Conservation (phyloP, 2,329 filamentous ascomycete species). For the Chaetomiaceae sp. region DNA sequence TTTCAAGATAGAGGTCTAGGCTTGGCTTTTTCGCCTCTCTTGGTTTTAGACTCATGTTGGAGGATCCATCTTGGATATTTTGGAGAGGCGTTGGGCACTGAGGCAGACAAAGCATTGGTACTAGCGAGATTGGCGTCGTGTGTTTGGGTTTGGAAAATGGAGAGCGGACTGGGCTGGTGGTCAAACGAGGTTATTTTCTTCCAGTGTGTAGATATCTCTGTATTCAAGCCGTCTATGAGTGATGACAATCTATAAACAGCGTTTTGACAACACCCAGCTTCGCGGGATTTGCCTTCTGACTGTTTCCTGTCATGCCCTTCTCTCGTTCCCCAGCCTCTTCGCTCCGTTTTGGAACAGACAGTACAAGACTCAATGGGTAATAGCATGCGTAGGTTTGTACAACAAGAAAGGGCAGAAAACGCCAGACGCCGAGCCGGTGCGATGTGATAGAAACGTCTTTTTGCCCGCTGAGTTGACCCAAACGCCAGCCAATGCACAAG, state of each 20-base stretch:
- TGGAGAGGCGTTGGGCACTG: background rate
- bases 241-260: constrained; percentile 12
- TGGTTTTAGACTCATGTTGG: background rate
- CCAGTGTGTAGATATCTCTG: background rate
- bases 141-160: background rate
- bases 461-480: background rate
- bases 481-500: constrained; percentile 12
- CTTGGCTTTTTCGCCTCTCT: background rate
- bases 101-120: background rate
- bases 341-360: too few relatives aligned
- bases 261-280: background rate
- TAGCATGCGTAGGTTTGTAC: too few relatives aligned
- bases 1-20: constrained; percentile 62
- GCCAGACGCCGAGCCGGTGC: background rate
- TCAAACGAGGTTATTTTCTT: background rate
- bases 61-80: background rate
- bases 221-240: constrained; percentile 10
- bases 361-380: too few relatives aligned
- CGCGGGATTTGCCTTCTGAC: background rate
- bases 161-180: background rate
- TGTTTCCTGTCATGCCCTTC: background rate
- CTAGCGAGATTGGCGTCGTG: background rate
- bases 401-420: background rate
- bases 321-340: too few relatives aligned
- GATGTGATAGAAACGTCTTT: background rate